These are phyloP conservation scores for Venturia aucupariae DNA, from an alignment of 2,329 filamentous ascomycete species.

Conservation along the genomic window DNA sequence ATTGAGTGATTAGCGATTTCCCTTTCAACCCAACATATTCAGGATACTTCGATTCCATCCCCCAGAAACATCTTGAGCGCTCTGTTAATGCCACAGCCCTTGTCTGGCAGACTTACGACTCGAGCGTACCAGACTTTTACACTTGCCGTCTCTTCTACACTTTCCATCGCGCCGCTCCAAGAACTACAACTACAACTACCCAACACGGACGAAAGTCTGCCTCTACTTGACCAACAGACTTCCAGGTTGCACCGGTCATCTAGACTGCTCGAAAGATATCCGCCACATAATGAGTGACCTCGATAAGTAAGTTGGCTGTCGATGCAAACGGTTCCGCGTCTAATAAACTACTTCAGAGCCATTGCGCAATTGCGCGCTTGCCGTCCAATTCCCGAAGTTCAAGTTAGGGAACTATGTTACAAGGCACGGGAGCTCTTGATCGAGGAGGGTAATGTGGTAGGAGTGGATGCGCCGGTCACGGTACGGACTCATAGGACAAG, in stretches of 20 bases:
- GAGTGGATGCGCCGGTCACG: constrained; percentile 88
- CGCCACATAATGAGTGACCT: constrained; percentile 69
- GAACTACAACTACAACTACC: too few relatives aligned
- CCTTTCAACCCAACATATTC: neutral
- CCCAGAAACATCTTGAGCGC: too few relatives aligned
- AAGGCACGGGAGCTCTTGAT: constrained; percentile 93
- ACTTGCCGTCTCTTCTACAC: too few relatives aligned
- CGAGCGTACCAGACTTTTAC: too few relatives aligned
- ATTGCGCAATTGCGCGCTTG: constrained; percentile 94
- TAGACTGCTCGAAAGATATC: neutral
- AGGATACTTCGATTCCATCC: neutral
- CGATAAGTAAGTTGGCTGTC: constrained; percentile 57
- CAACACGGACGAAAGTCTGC: neutral
- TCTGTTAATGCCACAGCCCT: too few relatives aligned
- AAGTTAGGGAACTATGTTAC: constrained; percentile 95
- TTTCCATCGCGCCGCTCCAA: too few relatives aligned
- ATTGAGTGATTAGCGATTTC: neutral
- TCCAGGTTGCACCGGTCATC: neutral
- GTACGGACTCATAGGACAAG: constrained; percentile 37
- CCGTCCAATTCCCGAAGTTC: constrained; percentile 86
- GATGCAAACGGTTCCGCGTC: neutral
- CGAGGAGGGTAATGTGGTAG: constrained; percentile 95
- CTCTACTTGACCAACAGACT: neutral
- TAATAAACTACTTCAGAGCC: constrained; percentile 48
- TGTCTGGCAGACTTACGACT: too few relatives aligned